These are phyloP conservation scores for Paramyrothecium sp. DNA, from an alignment of 2,329 filamentous ascomycete genomes.

Conservation along the genomic window DNA sequence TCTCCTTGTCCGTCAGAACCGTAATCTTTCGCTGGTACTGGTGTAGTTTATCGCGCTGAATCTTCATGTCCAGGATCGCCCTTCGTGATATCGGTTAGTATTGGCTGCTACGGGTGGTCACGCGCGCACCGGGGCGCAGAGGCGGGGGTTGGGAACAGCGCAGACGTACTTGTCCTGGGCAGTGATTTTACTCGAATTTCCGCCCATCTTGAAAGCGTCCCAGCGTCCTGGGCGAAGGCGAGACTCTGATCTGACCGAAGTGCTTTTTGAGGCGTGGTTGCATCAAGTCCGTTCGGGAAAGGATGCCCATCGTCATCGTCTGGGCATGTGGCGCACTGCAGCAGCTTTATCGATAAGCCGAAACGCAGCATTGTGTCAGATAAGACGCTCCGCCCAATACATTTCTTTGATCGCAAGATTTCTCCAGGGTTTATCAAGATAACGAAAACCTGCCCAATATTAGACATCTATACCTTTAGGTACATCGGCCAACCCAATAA, in stretches of 20 bases:
- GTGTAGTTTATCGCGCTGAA: slow-evolving; percentile 93
- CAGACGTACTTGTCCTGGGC: slow-evolving; percentile 77
- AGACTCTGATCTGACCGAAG: slow-evolving; percentile 1
- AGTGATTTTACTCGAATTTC: slow-evolving; percentile 56
- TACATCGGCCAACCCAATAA: too few relatives aligned
- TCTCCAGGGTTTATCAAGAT: too few relatives aligned
- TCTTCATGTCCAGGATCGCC: slow-evolving; percentile 96
- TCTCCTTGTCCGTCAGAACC: slow-evolving; percentile 83
- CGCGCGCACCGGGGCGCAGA: slow-evolving; percentile 10
- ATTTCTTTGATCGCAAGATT: too few relatives aligned
- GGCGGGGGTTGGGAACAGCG: slow-evolving; percentile 2
- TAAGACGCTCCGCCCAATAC: neutral
- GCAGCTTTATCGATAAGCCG: slow-evolving; percentile 22
- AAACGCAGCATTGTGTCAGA: slow-evolving; percentile 4
- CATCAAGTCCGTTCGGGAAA: slow-evolving; percentile 6
- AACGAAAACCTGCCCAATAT: too few relatives aligned
- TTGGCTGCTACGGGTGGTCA: slow-evolving; percentile 5
- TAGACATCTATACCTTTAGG: too few relatives aligned
- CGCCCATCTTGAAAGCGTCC: slow-evolving; percentile 44
- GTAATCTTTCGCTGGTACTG: slow-evolving; percentile 93
- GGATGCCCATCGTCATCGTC: slow-evolving; percentile 21
- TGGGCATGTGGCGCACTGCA: slow-evolving; percentile 8
- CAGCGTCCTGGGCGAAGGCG: neutral
- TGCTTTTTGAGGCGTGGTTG: too few relatives aligned
- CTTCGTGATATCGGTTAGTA: slow-evolving; percentile 41